These are phyloP conservation scores for Sarocladiaceae sp. DNA, from an alignment of 2,329 filamentous ascomycete species.

Conservation along the genomic window DNA sequence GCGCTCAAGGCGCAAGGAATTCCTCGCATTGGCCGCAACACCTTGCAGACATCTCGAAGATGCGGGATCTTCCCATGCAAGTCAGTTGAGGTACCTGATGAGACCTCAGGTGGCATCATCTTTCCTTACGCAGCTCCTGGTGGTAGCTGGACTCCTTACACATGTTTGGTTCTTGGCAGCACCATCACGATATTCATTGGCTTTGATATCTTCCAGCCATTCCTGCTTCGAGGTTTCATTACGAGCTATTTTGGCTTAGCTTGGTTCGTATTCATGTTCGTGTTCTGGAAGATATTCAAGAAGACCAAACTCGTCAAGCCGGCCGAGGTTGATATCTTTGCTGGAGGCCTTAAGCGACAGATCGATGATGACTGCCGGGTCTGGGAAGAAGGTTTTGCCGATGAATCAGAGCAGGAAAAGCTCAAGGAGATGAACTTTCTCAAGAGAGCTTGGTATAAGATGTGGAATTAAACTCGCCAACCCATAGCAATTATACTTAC, in stretches of 20 bases:
- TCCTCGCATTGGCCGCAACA: too few species aligned
- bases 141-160: conserved; percentile 1
- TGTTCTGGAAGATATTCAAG: neutral
- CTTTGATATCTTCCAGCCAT: neutral
- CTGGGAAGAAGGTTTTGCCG: neutral
- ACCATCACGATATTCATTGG: conserved; percentile 2
- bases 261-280: neutral
- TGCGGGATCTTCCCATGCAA: too few species aligned
- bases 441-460: neutral
- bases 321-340: neutral
- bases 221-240: neutral
- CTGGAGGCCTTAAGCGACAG: neutral
- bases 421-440: neutral
- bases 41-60: too few species aligned
- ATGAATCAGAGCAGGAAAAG: neutral
- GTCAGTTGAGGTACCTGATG: neutral
- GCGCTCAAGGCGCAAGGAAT: neutral
- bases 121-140: neutral
- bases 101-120: neutral
- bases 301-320: neutral
- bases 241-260: conserved; percentile 3
- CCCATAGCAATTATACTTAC: too few species aligned
- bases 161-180: neutral
- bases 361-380: neutral
- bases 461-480: neutral